These are phyloP conservation scores for Chalaropsis thielavioides DNA, from an alignment of 2,329 filamentous ascomycete genomes.

Conservation along the genomic window DNA sequence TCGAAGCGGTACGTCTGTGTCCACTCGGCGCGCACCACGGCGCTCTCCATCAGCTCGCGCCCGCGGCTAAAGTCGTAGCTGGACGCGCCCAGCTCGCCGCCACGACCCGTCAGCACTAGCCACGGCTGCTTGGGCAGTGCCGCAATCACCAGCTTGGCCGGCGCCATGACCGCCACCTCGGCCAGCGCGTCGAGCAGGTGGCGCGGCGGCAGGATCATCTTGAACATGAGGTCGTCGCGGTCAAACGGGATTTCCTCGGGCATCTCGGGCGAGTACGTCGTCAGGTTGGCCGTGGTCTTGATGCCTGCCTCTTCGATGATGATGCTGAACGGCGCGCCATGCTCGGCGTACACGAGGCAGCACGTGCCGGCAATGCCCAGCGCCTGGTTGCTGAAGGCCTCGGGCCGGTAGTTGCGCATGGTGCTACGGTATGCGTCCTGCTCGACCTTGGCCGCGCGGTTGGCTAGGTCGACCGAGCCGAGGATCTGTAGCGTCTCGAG, in stretches of 20 bases:
- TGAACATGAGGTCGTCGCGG: conserved; percentile 64
- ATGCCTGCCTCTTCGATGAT: conserved; percentile 76
- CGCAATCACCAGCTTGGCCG: conserved; percentile 54
- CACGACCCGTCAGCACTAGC: conserved; percentile 54
- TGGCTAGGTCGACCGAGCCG: conserved; percentile 58
- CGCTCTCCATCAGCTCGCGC: conserved; percentile 58
- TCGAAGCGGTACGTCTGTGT: conserved; percentile 73
- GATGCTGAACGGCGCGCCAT: conserved; percentile 68
- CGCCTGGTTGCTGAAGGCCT: conserved; percentile 71
- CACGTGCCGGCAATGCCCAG: conserved; percentile 77
- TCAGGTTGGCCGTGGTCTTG: conserved; percentile 77
- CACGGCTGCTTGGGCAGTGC: conserved; percentile 51
- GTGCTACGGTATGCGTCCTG: conserved; percentile 48
- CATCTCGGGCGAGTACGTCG: conserved; percentile 66
- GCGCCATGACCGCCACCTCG: conserved; percentile 57
- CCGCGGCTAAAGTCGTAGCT: conserved; percentile 53
- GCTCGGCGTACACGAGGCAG: conserved; percentile 59
- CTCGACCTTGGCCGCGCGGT: conserved; percentile 42
- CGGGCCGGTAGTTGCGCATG: conserved; percentile 46
- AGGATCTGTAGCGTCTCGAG: conserved; percentile 95
- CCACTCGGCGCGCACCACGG: conserved; percentile 46
- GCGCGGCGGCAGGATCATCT: conserved; percentile 80
- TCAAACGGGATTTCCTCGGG: conserved; percentile 79
- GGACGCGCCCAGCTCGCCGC: conserved; percentile 45
- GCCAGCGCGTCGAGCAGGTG: conserved; percentile 58